Conservation (phyloP, 352 stramenopile genomes). For the Plasmopara muralis region DNA sequence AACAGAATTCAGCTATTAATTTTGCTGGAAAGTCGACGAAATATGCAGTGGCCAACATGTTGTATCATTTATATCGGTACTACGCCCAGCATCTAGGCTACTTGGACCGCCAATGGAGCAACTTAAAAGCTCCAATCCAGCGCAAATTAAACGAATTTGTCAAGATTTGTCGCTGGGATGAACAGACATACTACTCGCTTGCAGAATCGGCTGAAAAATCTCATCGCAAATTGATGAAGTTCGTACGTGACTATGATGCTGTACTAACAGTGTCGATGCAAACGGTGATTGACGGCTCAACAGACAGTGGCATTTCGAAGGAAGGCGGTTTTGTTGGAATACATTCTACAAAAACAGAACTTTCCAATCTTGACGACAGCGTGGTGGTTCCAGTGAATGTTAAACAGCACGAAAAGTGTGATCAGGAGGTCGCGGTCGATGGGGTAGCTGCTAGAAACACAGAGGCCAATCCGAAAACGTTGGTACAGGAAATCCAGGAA, state of each 20-base stretch:
- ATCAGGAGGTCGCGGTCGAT: constrained; percentile 3
- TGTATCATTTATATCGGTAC: constrained; percentile 92
- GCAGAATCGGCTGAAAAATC: constrained; percentile 97
- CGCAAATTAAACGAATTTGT: constrained; percentile 97
- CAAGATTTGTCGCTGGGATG: constrained; percentile 98
- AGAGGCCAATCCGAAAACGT: constrained; percentile 10
- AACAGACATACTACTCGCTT: constrained; percentile 99
- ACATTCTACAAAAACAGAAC: constrained; percentile 56
- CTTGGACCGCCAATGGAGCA: constrained; percentile 75
- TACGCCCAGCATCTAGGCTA: constrained; percentile 90
- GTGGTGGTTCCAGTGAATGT: constrained; percentile 31
- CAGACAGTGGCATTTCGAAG: constrained; percentile 75
- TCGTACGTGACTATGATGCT: constrained; percentile 89
- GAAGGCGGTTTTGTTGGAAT: constrained; percentile 76
- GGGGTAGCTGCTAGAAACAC: constrained; percentile 4
- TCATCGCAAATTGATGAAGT: constrained; percentile 97
- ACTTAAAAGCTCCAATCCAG: constrained; percentile 92
- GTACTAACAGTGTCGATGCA: constrained; percentile 79
- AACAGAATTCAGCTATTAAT: constrained; percentile 6
- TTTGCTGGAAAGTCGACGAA: constrained; percentile 20
- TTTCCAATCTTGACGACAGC: constrained; percentile 42
- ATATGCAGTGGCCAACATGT: constrained; percentile 76
- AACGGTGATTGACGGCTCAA: constrained; percentile 84
- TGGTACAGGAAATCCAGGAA: constrained; percentile 6
- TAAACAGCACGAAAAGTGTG: constrained; percentile 22